A percentile compares a stretch with the other conserved stretches of the same genome.
These are phyloP conservation scores for Dioscorea cayenensis DNA, from an alignment of 116 monocot genomes.

Conservation along the genomic window DNA sequence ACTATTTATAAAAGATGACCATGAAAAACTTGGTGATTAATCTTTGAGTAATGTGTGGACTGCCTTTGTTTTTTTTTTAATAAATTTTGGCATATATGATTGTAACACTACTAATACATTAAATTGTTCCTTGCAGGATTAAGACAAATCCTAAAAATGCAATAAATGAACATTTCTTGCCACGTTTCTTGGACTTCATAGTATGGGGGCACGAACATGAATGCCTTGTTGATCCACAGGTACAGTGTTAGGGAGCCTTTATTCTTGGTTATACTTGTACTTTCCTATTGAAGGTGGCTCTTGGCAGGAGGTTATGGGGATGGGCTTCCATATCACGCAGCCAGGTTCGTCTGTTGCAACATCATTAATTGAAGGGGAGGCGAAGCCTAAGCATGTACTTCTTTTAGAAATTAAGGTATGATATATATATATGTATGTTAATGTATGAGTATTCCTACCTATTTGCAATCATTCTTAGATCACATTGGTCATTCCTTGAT, in stretches of 20 bases:
- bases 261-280: not conserved
- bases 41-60: not conserved
- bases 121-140: constrained; percentile 36
- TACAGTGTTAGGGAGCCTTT: constrained; percentile 19
- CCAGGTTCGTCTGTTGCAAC: constrained; percentile 99
- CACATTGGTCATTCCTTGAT: constrained; percentile 11
- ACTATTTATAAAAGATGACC: no score
- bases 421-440: not conserved
- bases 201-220: constrained; percentile 99
- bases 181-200: constrained; percentile 89
- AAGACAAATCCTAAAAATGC: constrained; percentile 99
- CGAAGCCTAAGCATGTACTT: constrained; percentile 95
- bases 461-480: constrained; percentile 1
- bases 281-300: not conserved
- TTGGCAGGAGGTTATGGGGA: constrained; percentile 86
- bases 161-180: constrained; percentile 98
- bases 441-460: not conserved
- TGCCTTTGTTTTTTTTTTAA: not conserved
- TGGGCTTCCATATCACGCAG: constrained; percentile 99
- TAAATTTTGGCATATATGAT: not conserved
- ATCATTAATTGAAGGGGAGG: constrained; percentile 97
- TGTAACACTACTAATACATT: not conserved
- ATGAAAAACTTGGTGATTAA: no score
- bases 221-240: constrained; percentile 97
- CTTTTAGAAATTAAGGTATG: constrained; percentile 93